These are phyloP conservation scores for Trichosporon sp. DNA, from an alignment of 1,284 basidiomycete species.

Conservation along the genomic window DNA sequence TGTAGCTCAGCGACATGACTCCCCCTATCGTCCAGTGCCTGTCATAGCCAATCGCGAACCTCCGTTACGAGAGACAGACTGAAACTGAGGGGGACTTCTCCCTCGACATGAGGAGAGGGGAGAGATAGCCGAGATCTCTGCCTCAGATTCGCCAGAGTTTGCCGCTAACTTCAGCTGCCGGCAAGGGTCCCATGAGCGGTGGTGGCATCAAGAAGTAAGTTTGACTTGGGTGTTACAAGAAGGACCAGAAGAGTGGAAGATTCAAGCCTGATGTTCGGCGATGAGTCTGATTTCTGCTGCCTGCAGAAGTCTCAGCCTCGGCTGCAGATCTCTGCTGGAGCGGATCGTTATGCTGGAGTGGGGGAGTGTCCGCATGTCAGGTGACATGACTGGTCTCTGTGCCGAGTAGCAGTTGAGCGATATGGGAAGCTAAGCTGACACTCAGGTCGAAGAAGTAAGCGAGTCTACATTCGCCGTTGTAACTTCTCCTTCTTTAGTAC, in stretches of 20 bases:
- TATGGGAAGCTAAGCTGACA: not conserved
- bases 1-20: no score
- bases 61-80: not conserved
- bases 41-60: not conserved
- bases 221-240: not conserved
- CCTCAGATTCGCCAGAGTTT: not conserved
- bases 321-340: not conserved
- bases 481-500: not conserved
- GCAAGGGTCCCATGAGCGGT: conserved; percentile 36
- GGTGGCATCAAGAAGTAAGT: conserved; percentile 44
- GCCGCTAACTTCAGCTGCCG: conserved; percentile 22
- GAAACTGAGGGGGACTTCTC: not conserved
- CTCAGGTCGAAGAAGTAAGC: not conserved
- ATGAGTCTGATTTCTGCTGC: not conserved
- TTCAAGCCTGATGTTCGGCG: not conserved
- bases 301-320: not conserved
- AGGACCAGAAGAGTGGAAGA: not conserved
- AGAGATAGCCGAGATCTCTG: not conserved
- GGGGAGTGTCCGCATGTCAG: not conserved
- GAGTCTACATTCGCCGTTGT: not conserved
- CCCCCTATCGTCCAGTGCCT: no score
- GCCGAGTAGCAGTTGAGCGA: not conserved
- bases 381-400: not conserved
- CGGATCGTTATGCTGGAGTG: not conserved
- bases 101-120: not conserved